Evolutionary conservation across 2,329 filamentous ascomycete genomes (phyloP), one percentile per base, ranked within the genome.

Genomic region (Venturia oleaginea): DNA sequence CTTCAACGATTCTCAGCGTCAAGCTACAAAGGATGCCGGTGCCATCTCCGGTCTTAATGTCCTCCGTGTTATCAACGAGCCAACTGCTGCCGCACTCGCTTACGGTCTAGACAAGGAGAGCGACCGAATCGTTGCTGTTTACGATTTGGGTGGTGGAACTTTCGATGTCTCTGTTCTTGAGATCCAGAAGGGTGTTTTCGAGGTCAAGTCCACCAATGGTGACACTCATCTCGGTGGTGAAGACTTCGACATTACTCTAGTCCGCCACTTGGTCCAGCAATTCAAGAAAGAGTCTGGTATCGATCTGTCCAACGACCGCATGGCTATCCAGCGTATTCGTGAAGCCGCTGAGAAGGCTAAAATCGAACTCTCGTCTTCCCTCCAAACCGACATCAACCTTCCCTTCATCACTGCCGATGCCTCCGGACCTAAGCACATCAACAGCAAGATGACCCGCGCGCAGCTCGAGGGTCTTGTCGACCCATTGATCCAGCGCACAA

Each of bases 291-390:
- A 96, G 71, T 91, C 91, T 68, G 88, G 90, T 68, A 89, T 97
- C 69, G 93, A 97, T 76, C 86, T 97, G 70, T 90, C 91, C 66
- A 81, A 80, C 74, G 93, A 97, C 83, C 92, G 93, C 78, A 97
- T 97, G 92, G 93, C 93, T 72, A 96, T 97, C 75, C 93, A 97
- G 86, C 89, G 93, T 86, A 97, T 97, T 77, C 92, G 93, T 81
- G 93, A 97, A 83, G 93, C 92, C 71, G 92, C 92, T 71, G 93
- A 97, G 86, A 97, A 97, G 87, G 93, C 93, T 76, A 97, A 97
- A 91, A 97, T 97, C 74, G 93, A 97, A 82, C 84, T 97, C 70
- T 97, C 93, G 15, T 97, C 92, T 40, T 92, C 92, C 65, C 86
- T 92, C 70, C 91, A 96, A 79, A 97, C 93, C 70, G 93, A 97